Base-by-base conservation (phyloP, 169 alveolate genomes). In the Babesia ovata region DNA sequence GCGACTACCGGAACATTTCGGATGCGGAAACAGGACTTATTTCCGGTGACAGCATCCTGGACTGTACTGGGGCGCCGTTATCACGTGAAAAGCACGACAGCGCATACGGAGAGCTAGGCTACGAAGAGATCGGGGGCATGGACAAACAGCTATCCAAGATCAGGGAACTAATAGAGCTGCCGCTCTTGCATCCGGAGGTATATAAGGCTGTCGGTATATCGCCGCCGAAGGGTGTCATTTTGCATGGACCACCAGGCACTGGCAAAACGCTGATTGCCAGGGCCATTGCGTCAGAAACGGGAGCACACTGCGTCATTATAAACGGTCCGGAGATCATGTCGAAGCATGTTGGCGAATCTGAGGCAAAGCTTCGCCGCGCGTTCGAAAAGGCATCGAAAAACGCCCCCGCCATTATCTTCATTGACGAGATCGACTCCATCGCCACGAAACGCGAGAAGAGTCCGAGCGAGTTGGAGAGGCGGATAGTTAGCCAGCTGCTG, bases 391-490 rank as follows among this genome's bases (percentile, higher is more conserved):
- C 94, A 0, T 53, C 87, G 13, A 89, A 86, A 57, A 84, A 90
- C 58, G 88, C 89, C 0, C 94, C 94, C 21, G 75, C 92, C 33
- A 90, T 92, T 46, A 85, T 97, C 19, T 91, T 97, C 75, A 88
- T 97, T 11, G 99, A 97, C 75, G 98, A 97, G 66, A 91, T 97
- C 56, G 98, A 95, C 85, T 86, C 95, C 29, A 90, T 95, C 36
- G 96, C 96, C 63, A 94, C 95, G 48, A 93, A 88, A 67, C 88
- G 97, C 52, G 96, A 94, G 53, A 88, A 83, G 63, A 81, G 88
- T 44, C 84, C 62, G 39, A 92, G 76, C 67, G 94, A 86, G 63
- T 81, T 86, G 76, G 86, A 89, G 85, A 91, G 88, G 82, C 87
- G 87, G 85, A 92, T 81, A 58, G 96, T 73, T 65, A 93, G 75